These are phyloP conservation scores for Penicillium angulare DNA, from an alignment of 495 filamentous ascomycete species.

Conservation along the genomic window DNA sequence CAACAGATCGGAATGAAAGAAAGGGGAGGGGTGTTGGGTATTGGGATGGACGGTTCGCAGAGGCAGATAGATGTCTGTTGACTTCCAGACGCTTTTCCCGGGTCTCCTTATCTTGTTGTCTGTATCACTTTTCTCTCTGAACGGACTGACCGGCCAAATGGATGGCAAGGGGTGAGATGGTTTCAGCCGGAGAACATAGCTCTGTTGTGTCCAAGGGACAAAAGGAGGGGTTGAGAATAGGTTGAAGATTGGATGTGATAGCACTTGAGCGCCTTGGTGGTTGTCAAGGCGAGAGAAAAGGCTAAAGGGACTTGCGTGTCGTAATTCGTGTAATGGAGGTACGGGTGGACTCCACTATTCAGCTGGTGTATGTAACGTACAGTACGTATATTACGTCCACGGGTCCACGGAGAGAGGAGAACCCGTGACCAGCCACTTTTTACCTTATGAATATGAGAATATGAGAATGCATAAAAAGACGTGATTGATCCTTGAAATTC, in stretches of 20 bases:
- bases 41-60: neutral
- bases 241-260: too few relatives aligned
- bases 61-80: neutral
- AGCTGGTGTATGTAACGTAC: too few relatives aligned
- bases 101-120: neutral
- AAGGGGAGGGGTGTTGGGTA: slow-evolving; percentile 4
- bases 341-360: slow-evolving; percentile 21
- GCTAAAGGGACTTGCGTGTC: slow-evolving; percentile 8
- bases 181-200: slow-evolving; percentile 22
- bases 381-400: too few relatives aligned
- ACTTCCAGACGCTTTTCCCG: neutral
- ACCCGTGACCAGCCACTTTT: too few relatives aligned
- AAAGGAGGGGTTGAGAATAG: slow-evolving; percentile 1
- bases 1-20: slow-evolving; percentile 13
- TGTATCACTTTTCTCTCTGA: neutral
- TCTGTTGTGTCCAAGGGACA: neutral
- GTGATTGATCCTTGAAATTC: too few relatives aligned
- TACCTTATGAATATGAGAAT: neutral
- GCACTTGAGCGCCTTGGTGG: too few relatives aligned
- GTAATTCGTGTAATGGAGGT: slow-evolving; percentile 22
- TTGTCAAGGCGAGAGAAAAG: slow-evolving; percentile 21
- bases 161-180: slow-evolving; percentile 8
- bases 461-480: neutral
- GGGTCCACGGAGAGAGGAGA: neutral
- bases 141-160: slow-evolving; percentile 8